Conservation (phyloP, 2,329 filamentous ascomycete genomes). For the Fusarium sterilihyphosum region DNA sequence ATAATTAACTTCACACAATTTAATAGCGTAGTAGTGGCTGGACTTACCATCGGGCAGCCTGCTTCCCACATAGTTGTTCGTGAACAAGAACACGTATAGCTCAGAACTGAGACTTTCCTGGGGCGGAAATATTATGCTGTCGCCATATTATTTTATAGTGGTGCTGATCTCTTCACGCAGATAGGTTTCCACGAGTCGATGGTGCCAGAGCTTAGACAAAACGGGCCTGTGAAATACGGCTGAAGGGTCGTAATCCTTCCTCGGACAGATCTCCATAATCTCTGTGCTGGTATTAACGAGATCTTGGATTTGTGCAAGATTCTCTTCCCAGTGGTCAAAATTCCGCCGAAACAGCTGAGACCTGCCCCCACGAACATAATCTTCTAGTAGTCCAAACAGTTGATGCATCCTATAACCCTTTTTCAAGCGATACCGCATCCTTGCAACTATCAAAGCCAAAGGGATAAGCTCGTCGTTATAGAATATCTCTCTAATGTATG, state of each 20-base stretch:
- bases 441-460: neutral
- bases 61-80: neutral
- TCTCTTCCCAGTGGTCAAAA: neutral
- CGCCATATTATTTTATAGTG: fast-evolving
- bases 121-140: fast-evolving
- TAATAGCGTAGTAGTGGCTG: fast-evolving
- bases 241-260: fast-evolving
- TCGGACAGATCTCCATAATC: neutral
- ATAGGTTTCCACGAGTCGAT: neutral
- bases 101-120: fast-evolving
- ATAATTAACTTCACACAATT: neutral
- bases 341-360: neutral
- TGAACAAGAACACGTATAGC: neutral
- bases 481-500: neutral
- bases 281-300: neutral
- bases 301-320: neutral
- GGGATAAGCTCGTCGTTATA: neutral
- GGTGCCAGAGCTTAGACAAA: neutral
- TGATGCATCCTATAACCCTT: neutral
- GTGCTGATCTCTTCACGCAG: neutral
- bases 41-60: neutral
- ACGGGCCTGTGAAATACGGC: neutral
- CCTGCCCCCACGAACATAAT: neutral
- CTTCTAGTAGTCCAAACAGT: neutral
- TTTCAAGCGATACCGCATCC: neutral